Evolutionary conservation across 345 rosid genomes (phyloP).

Genomic region (Eutrema japonicum): DNA sequence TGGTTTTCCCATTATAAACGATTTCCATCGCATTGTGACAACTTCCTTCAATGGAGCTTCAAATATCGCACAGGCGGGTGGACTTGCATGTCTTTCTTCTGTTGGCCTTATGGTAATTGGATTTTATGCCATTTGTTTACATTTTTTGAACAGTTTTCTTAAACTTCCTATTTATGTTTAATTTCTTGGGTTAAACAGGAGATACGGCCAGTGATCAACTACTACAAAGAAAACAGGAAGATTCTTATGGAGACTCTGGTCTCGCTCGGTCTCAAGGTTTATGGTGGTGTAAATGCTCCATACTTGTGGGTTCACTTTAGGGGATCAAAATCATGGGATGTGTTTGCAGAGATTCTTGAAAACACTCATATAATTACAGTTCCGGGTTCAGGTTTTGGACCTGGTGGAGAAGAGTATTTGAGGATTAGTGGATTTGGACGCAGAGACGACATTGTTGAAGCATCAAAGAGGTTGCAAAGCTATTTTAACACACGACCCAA

Average conservation of each 20-base stretch:
- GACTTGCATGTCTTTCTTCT: constrained; percentile 71
- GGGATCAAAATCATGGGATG: constrained; percentile 69
- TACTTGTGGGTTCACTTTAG: constrained; percentile 79
- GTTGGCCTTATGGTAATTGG: constrained; percentile 58
- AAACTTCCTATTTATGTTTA: not conserved
- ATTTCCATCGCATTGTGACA: constrained; percentile 71
- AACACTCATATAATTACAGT: constrained; percentile 67
- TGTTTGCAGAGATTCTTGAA: constrained; percentile 70
- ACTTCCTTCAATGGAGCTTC: constrained; percentile 93
- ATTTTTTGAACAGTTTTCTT: not conserved
- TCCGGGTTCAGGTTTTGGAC: constrained; percentile 86
- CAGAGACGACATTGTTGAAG: constrained; percentile 58
- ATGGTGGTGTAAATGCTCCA: constrained; percentile 79
- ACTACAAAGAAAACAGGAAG: constrained; percentile 69
- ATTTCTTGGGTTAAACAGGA: constrained; percentile 27
- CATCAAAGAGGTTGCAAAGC: constrained; percentile 54
- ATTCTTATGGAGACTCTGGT: constrained; percentile 57
- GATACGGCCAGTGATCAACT: constrained; percentile 44
- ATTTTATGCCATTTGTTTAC: not conserved
- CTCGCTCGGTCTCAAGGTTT: constrained; percentile 56
- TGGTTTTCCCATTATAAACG: constrained; percentile 70
- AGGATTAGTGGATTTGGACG: constrained; percentile 78
- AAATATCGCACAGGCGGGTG: constrained; percentile 78
- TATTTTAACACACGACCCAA: constrained; percentile 34
- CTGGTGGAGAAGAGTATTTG: constrained; percentile 71